Evolutionary conservation across 2,329 filamentous ascomycete genomes (phyloP).

Genomic region (Tolypocladium amazonense): DNA sequence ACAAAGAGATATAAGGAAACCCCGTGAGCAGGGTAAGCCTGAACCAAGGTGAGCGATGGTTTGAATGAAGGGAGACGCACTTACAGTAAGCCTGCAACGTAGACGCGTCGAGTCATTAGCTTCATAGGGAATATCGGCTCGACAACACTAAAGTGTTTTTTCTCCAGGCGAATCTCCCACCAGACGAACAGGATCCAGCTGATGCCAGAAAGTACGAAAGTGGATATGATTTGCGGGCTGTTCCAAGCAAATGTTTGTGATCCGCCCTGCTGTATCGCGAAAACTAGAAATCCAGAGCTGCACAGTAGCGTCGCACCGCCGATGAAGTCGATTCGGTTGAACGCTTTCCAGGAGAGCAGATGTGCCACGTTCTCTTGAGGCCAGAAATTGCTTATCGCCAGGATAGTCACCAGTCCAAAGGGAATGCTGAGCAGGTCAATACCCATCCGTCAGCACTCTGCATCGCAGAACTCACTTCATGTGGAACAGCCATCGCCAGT

Average conservation of each 20-base stretch:
- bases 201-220: conserved; percentile 34
- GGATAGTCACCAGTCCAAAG: conserved; percentile 34
- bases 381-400: conserved; percentile 36
- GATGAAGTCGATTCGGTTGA: conserved; percentile 40
- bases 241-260: conserved; percentile 40
- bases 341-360: conserved; percentile 28
- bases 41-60: background rate
- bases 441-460: background rate
- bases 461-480: conserved; percentile 38
- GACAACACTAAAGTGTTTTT: conserved; percentile 24
- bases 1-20: conserved; percentile 46
- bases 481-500: conserved; percentile 51
- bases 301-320: conserved; percentile 39
- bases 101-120: conserved; percentile 36
- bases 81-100: conserved; percentile 39
- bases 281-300: conserved; percentile 43
- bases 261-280: conserved; percentile 46
- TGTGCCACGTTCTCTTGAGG: conserved; percentile 24
- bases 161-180: conserved; percentile 39
- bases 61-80: conserved; percentile 9
- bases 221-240: conserved; percentile 36
- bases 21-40: conserved; percentile 47
- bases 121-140: conserved; percentile 46
- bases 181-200: conserved; percentile 37
- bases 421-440: conserved; percentile 31